Conservation (phyloP, 78 protist genomes). For the Acrasis kona region DNA sequence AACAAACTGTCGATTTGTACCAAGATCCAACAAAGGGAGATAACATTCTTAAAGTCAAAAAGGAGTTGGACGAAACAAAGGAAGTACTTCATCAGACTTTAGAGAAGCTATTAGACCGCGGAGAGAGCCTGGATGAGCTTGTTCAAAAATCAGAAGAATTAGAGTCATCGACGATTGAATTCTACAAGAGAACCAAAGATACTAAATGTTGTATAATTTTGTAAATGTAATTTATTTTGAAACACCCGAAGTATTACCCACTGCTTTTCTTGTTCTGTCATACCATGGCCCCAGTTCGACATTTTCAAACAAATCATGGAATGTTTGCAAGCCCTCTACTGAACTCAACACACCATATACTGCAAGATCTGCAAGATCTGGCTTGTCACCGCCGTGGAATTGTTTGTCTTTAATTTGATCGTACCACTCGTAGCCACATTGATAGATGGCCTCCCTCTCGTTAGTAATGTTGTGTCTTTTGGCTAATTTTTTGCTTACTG, state of each 20-base stretch:
- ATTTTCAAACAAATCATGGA: neutral
- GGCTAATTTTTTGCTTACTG: neutral
- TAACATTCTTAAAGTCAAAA: neutral
- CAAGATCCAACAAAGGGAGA: constrained; percentile 36
- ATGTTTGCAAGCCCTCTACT: neutral
- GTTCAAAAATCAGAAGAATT: neutral
- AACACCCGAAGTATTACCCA: too few species aligned
- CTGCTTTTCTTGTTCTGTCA: neutral
- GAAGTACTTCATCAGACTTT: neutral
- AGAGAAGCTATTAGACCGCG: neutral
- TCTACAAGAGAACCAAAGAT: constrained; percentile 4
- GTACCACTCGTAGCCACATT: neutral
- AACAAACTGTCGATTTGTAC: neutral
- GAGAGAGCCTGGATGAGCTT: constrained; percentile 17
- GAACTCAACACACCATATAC: neutral
- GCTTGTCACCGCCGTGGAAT: neutral
- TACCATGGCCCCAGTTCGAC: neutral
- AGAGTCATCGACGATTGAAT: neutral
- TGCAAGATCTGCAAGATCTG: neutral
- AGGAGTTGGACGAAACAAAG: constrained; percentile 37
- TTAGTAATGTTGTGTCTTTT: neutral
- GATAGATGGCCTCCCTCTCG: neutral
- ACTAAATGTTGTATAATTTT: constrained; percentile 17
- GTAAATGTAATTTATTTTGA: constrained; percentile 1
- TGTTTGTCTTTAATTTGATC: neutral